Base-by-base conservation (phyloP, 352 stramenopile species). In the Pythium apleroticum region DNA sequence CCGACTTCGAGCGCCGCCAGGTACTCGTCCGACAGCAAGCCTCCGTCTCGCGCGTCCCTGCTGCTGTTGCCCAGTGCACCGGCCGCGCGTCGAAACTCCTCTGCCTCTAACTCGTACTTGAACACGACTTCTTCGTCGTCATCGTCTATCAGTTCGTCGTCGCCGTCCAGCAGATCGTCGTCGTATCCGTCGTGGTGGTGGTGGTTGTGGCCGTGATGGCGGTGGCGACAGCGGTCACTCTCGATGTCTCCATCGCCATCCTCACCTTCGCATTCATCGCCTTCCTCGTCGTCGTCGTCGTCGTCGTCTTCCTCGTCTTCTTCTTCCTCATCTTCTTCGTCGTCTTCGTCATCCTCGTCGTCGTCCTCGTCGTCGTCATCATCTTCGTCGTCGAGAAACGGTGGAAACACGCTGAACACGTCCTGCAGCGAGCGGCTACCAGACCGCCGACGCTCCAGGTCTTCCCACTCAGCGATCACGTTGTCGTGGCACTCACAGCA, bases 401-500 rank as follows among this genome's bases (percentile, higher is more conserved):
- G 81, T 24, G 84, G 84, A 49, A 90, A 89, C 41, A 92, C 80
- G 48, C 78, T 90, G 52, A 92, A 89, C 30, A 90, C 77, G 52
- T 90, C 84, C 64, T 88, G 84, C 33, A 90, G 52, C 60, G 81
- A 90, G 45, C 84, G 84, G 56, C 71, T 88, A 15, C 81, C 77
- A 5, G 78, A 84, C 22, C 84, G 84, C 57, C 77, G 80, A 22
- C 77, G 77, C 56, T 92, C 84, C 52, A 88, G 78, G 57, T 92
- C 84, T 63, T 90, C 84, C 84, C 84, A 92, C 72, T 92, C 84
- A 54, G 81, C 80, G 31, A 92, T 80, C 33, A 92, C 81, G 48
- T 92, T 92, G 75, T 92, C 84, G 66, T 92, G 84, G 60, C 84
- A 92, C 70, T 92, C 84, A 64, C 81, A 92, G 74, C 84, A 92